These are phyloP conservation scores for Hypoxylon rubiginosum DNA, from an alignment of 2,329 filamentous ascomycete species.

Conservation along the genomic window DNA sequence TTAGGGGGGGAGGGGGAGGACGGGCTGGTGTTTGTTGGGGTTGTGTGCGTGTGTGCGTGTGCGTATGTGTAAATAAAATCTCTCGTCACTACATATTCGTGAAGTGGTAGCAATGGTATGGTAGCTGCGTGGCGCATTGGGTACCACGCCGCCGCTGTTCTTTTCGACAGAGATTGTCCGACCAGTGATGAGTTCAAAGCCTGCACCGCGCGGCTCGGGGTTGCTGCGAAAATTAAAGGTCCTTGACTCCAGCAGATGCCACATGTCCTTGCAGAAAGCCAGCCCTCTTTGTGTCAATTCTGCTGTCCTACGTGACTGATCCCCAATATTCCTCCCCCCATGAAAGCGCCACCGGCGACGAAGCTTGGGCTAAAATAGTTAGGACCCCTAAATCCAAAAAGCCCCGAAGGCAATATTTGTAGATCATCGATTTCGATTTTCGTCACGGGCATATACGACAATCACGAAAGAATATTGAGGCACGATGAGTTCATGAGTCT, in stretches of 20 bases:
- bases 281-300: neutral
- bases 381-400: neutral
- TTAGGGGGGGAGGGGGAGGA: neutral
- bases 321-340: neutral
- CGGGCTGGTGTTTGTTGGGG: neutral
- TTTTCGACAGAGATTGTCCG: neutral
- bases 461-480: neutral
- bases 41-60: neutral
- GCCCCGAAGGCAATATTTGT: conserved; percentile 1
- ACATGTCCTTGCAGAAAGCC: neutral
- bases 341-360: conserved; percentile 13
- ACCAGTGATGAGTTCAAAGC: neutral
- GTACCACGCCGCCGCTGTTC: neutral
- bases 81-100: neutral
- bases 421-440: conserved; percentile 5
- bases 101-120: neutral
- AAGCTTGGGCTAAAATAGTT: neutral
- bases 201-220: neutral
- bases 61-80: no score
- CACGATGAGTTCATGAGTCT: conserved; percentile 20
- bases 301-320: conserved; percentile 18
- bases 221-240: neutral
- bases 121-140: neutral
- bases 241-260: neutral
- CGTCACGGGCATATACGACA: conserved; percentile 8